Percentiles rank a stretch among this genome's conserved stretches.
Conservation (phyloP, 192 early-diverging fungal species). For the Umbelopsis sp. region DNA sequence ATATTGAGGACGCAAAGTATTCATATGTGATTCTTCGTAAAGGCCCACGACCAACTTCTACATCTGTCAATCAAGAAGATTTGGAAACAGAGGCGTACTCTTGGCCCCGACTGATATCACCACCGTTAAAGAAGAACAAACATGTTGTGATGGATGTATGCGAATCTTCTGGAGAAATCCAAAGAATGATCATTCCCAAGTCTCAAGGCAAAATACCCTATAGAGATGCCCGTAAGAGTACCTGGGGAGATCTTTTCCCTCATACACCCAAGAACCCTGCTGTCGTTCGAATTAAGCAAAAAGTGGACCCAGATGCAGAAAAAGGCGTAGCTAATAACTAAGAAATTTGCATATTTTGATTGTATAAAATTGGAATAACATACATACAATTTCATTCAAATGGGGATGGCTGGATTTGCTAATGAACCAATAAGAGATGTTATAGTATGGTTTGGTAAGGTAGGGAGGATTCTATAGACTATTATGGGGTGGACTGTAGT, state of each 20-base stretch:
- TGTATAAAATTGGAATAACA: too few relatives aligned
- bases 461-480: too few relatives aligned
- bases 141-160: slow-evolving; percentile 78
- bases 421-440: too few relatives aligned
- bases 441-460: too few relatives aligned
- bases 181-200: slow-evolving; percentile 72
- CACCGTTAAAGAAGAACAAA: slow-evolving; percentile 76
- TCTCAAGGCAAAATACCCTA: slow-evolving; percentile 70
- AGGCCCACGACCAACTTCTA: slow-evolving; percentile 49
- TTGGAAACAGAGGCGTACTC: slow-evolving; percentile 47
- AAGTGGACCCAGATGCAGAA: not conserved
- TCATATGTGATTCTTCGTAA: slow-evolving; percentile 77
- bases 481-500: too few relatives aligned
- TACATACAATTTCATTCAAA: too few relatives aligned
- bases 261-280: slow-evolving; percentile 61
- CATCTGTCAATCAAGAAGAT: not conserved
- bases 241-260: slow-evolving; percentile 87
- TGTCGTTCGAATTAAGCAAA: slow-evolving; percentile 10
- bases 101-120: slow-evolving; percentile 75
- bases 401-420: too few relatives aligned
- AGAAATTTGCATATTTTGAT: too few relatives aligned
- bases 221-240: slow-evolving; percentile 71
- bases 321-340: too few relatives aligned
- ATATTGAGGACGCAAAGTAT: slow-evolving; percentile 76
- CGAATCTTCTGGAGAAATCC: slow-evolving; percentile 49